These are phyloP conservation scores for Beta macrorhiza DNA, from an alignment of 179 eudicot genomes.

Conservation along the genomic window DNA sequence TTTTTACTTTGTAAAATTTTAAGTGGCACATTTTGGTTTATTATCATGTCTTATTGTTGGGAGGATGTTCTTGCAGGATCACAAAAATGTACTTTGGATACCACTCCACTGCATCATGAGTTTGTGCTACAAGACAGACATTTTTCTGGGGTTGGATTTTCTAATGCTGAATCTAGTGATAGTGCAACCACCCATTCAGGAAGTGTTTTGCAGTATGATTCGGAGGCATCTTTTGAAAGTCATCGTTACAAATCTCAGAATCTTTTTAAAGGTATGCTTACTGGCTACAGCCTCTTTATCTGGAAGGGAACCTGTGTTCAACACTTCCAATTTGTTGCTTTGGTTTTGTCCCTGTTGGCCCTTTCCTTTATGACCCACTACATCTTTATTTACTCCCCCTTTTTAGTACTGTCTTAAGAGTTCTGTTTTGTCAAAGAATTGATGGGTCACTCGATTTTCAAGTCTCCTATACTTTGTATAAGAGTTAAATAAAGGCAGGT, in stretches of 20 bases:
- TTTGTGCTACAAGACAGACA: constrained; percentile 37
- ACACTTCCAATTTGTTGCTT: not conserved
- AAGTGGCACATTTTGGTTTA: not conserved
- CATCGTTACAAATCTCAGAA: constrained; percentile 20
- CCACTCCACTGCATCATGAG: constrained; percentile 35
- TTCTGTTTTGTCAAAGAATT: not conserved
- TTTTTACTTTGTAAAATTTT: not conserved
- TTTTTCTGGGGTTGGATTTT: constrained; percentile 35
- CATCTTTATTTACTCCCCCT: too few species aligned
- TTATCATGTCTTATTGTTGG: constrained; percentile 19
- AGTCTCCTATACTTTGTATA: not conserved
- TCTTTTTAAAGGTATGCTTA: constrained; percentile 32
- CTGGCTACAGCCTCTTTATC: constrained; percentile 2
- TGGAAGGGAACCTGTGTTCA: not conserved
- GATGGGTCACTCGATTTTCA: not conserved
- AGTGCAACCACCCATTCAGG: constrained; percentile 44
- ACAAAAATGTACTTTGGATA: constrained; percentile 32
- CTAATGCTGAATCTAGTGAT: constrained; percentile 42
- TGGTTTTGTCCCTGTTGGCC: not conserved
- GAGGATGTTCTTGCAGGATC: constrained; percentile 33
- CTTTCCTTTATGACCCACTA: not conserved
- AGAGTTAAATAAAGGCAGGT: not conserved
- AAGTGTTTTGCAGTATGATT: constrained; percentile 41
- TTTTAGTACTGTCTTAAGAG: not conserved
- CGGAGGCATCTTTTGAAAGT: constrained; percentile 49